phyloP scores from a whole-genome alignment of 257 asterid species.

The Scutellaria galericulata region DNA sequence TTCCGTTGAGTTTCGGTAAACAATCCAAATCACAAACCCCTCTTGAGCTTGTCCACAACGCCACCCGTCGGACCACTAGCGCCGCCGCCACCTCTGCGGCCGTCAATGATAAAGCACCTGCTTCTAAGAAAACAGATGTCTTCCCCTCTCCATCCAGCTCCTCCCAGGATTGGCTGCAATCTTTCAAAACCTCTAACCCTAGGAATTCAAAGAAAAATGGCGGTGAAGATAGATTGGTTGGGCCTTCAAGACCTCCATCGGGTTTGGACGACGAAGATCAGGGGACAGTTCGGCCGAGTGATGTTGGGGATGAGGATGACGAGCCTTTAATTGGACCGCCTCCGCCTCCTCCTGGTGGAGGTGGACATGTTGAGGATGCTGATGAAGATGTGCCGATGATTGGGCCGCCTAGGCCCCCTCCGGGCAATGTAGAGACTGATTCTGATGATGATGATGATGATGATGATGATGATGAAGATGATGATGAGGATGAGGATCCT shows the following conservation, averaged over 20 bases:
- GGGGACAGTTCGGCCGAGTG: slow-evolving; percentile 41
- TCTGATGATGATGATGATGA: slow-evolving; percentile 57
- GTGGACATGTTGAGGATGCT: slow-evolving; percentile 33
- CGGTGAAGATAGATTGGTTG: slow-evolving; percentile 39
- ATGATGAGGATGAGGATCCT: slow-evolving; percentile 59
- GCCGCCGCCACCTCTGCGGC: slow-evolving; percentile 30
- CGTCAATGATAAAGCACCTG: slow-evolving; percentile 35
- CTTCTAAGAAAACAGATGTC: slow-evolving; percentile 26
- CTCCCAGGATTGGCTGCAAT: slow-evolving; percentile 62
- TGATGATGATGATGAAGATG: slow-evolving; percentile 50
- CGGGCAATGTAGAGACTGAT: slow-evolving; percentile 32
- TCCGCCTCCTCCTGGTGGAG: slow-evolving; percentile 43
- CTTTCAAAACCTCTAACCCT: slow-evolving; percentile 60
- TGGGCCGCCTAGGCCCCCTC: slow-evolving; percentile 75
- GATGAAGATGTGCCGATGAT: slow-evolving; percentile 48
- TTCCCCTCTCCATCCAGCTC: slow-evolving; percentile 61
- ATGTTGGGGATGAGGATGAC: slow-evolving; percentile 44
- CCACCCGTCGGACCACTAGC: slow-evolving; percentile 68
- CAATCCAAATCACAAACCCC: slow-evolving; percentile 70
- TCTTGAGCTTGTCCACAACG: slow-evolving; percentile 70
- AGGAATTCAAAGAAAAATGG: slow-evolving; percentile 30
- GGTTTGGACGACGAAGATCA: slow-evolving; percentile 39
- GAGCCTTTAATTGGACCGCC: slow-evolving; percentile 64
- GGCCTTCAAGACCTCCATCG: slow-evolving; percentile 58
- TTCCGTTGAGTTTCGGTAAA: slow-evolving; percentile 81